A percentile compares a stretch with the other conserved stretches of the same genome.
These are phyloP conservation scores for Lunularia cruciata DNA, from an alignment of 225 moss, liverwort and hornwort species.

Conservation along the genomic window DNA sequence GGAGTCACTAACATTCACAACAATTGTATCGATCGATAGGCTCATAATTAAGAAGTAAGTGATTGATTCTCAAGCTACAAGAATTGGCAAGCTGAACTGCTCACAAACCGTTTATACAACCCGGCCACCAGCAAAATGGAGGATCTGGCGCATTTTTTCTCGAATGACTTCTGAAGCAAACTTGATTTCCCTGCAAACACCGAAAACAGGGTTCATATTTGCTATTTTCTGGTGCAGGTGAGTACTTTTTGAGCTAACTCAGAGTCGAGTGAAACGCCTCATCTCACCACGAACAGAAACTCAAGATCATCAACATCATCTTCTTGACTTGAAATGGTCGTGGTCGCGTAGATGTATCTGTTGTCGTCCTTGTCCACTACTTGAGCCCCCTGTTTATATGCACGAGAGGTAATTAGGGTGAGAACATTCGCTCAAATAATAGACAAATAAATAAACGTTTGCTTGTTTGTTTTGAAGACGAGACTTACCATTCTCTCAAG, in stretches of 20 bases:
- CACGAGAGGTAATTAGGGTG: background rate
- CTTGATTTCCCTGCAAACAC: constrained; percentile 61
- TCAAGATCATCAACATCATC: constrained; percentile 76
- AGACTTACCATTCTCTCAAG: constrained; percentile 67
- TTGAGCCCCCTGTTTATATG: constrained; percentile 54
- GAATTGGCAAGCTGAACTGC: background rate
- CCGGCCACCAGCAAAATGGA: constrained; percentile 86
- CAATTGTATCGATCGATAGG: background rate
- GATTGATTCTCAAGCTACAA: background rate
- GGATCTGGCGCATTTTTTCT: constrained; percentile 63
- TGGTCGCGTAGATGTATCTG: constrained; percentile 60
- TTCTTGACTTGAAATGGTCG: constrained; percentile 43
- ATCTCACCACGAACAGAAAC: constrained; percentile 68
- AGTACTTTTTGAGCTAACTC: background rate
- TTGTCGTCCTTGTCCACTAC: constrained; percentile 56
- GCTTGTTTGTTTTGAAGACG: background rate
- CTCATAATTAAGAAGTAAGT: too few relatives aligned
- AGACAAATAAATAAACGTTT: too few relatives aligned
- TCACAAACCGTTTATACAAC: constrained; percentile 69
- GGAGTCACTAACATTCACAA: background rate
- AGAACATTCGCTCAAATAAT: background rate
- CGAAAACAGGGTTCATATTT: background rate
- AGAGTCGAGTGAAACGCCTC: background rate
- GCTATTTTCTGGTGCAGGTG: background rate
- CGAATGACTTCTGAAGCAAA: constrained; percentile 72